Conservation (phyloP, 345 rosid genomes). For the Mangifera indica region DNA sequence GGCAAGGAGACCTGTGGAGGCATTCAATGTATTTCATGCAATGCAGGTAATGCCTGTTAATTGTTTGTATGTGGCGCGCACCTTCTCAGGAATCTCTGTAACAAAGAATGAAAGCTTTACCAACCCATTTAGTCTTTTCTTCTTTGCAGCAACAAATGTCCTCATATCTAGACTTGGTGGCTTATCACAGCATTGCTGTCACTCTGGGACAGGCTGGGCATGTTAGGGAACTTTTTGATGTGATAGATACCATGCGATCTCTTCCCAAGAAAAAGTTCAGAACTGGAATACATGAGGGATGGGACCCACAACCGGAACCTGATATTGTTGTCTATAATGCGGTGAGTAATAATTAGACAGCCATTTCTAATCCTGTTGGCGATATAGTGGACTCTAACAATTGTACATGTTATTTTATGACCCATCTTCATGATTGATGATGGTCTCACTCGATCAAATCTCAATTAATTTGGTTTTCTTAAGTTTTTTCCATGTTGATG, state of each 20-base stretch:
- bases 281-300: conserved; percentile 45
- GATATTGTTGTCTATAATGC: conserved; percentile 82
- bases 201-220: conserved; percentile 94
- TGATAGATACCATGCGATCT: conserved; percentile 78
- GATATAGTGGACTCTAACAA: background rate
- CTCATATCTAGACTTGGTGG: conserved; percentile 86
- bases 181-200: conserved; percentile 80
- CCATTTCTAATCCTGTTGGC: conserved; percentile 8
- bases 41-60: conserved; percentile 64
- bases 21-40: conserved; percentile 69
- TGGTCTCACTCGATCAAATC: conserved; percentile 4
- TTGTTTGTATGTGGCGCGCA: conserved; percentile 15
- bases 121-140: conserved; percentile 3
- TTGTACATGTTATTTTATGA: background rate
- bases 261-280: conserved; percentile 78
- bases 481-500: background rate
- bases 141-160: conserved; percentile 65
- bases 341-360: conserved; percentile 43
- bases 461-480: conserved; percentile 1
- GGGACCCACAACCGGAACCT: conserved; percentile 89
- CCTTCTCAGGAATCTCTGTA: conserved; percentile 17
- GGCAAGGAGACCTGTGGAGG: conserved; percentile 93
- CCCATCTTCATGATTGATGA: background rate
- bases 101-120: conserved; percentile 9
- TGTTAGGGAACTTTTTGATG: conserved; percentile 89